Evolutionary conservation across 2,329 filamentous ascomycete genomes (phyloP), one percentile per base, ranked within the genome.

Genomic region (Trichoderma hamatum): DNA sequence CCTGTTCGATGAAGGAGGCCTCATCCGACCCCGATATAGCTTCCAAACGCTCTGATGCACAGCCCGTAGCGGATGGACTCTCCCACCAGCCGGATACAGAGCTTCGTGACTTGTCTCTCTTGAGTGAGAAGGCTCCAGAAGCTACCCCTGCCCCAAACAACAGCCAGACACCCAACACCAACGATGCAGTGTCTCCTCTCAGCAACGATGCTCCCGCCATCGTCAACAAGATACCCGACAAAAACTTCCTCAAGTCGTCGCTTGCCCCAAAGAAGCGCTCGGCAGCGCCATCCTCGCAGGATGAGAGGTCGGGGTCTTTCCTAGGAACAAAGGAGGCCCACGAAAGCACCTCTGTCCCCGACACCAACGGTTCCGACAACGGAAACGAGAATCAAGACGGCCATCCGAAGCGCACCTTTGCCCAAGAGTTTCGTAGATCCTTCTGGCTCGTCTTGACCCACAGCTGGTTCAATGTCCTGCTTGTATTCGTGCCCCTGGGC

Each of bases 401-500:
- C 68, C 71, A 70, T 65, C 74, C 66, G 72, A 83, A 84, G 77
- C 79, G 79, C 69, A 79, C 81, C 72, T 78, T 88, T 70, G 70
- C 81, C 46, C 77, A 79, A 68, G 84, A 88, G 73, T 81, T 87
- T 73, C 83, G 84, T 72, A 82, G 83, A 70, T 81, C 81, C 26
- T 80, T 82, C 72, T 80, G 82, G 75, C 87, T 89, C 77, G 80
- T 84, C 72, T 85, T 94, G 71, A 85, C 89, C 54, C 88, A 92
- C 77, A 93, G 89, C 82, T 93, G 90, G 87, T 83, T 95, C 82
- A 95, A 96, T 77, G 75, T 93, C 67, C 82, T 95, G 73, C 83
- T 95, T 71, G 80, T 94, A 67, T 94, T 94, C 76, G 92, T 95
- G 34, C 92, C 92, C 9, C 84, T 92, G 65, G 92, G 92, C 74